A percentile compares a stretch with the other conserved stretches of the same genome.
These are phyloP conservation scores for Xylariomycetidae sp. DNA, from an alignment of 2,329 filamentous ascomycete genomes.

Conservation along the genomic window DNA sequence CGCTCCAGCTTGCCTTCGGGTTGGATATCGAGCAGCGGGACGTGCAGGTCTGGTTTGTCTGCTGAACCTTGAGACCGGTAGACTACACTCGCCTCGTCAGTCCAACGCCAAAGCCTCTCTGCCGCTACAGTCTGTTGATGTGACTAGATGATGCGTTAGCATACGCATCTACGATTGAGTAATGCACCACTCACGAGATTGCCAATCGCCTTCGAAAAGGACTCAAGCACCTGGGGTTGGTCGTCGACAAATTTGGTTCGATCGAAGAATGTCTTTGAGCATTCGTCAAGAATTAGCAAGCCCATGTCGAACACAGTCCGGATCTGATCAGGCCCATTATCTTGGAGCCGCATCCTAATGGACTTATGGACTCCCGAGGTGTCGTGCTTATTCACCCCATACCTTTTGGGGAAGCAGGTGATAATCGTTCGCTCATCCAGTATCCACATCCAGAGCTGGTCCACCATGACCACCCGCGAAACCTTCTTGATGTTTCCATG, in stretches of 20 bases:
- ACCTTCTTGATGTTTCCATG: conserved; percentile 6
- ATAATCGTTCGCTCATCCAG: conserved; percentile 32
- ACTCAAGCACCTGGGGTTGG: conserved; percentile 34
- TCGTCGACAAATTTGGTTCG: conserved; percentile 24
- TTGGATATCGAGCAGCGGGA: conserved; percentile 33
- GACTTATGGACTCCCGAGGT: conserved; percentile 34
- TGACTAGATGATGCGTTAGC: conserved; percentile 16
- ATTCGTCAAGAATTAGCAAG: conserved; percentile 36
- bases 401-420: conserved; percentile 36
- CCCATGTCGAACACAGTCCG: conserved; percentile 35
- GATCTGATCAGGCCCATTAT: conserved; percentile 18
- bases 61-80: conserved; percentile 15
- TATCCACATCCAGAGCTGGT: conserved; percentile 40
- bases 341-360: conserved; percentile 27
- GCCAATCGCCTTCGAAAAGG: conserved; percentile 36
- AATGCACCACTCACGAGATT: conserved; percentile 32
- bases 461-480: conserved; percentile 33
- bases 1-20: conserved; percentile 35
- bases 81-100: conserved; percentile 15
- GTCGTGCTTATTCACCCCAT: conserved; percentile 35
- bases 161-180: too few relatives aligned
- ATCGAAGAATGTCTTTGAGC: conserved; percentile 35
- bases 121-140: conserved; percentile 34
- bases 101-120: conserved; percentile 32
- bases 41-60: conserved; percentile 19